Evolutionary conservation across 352 stramenopile species (phyloP).

Genomic region (Pythium monospermum): DNA sequence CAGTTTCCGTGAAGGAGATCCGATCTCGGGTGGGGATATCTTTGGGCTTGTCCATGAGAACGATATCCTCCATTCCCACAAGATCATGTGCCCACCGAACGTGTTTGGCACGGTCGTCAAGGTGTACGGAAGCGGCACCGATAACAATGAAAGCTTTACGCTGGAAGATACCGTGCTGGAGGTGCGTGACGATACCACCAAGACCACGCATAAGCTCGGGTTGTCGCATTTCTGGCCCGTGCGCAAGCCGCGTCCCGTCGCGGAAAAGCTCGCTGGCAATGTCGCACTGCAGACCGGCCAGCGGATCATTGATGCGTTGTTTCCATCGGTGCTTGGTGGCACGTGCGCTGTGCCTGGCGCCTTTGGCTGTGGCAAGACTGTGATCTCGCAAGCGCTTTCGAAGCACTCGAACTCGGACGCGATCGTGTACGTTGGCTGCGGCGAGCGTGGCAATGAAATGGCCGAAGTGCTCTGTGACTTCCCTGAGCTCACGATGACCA

Average conservation of each 20-base stretch:
- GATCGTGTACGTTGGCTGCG: conserved; percentile 99
- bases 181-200: conserved; percentile 95
- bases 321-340: conserved; percentile 98
- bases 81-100: conserved; percentile 99
- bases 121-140: conserved; percentile 94
- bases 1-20: conserved; percentile 91
- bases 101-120: conserved; percentile 98
- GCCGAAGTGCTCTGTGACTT: conserved; percentile 98
- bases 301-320: conserved; percentile 98
- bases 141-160: conserved; percentile 95
- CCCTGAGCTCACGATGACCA: conserved; percentile 98
- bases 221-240: conserved; percentile 98
- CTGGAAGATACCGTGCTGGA: conserved; percentile 98
- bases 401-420: conserved; percentile 99
- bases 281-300: conserved; percentile 97
- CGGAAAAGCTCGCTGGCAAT: conserved; percentile 98
- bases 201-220: conserved; percentile 93
- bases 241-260: conserved; percentile 95
- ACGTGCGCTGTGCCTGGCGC: conserved; percentile 98
- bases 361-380: conserved; percentile 99
- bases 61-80: conserved; percentile 97
- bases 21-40: conserved; percentile 97
- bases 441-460: conserved; percentile 99
- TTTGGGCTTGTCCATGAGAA: conserved; percentile 99
- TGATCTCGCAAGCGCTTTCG: conserved; percentile 99